These are phyloP conservation scores for Crithidia mellificae DNA, from an alignment of 208 protist species.

Conservation along the genomic window DNA sequence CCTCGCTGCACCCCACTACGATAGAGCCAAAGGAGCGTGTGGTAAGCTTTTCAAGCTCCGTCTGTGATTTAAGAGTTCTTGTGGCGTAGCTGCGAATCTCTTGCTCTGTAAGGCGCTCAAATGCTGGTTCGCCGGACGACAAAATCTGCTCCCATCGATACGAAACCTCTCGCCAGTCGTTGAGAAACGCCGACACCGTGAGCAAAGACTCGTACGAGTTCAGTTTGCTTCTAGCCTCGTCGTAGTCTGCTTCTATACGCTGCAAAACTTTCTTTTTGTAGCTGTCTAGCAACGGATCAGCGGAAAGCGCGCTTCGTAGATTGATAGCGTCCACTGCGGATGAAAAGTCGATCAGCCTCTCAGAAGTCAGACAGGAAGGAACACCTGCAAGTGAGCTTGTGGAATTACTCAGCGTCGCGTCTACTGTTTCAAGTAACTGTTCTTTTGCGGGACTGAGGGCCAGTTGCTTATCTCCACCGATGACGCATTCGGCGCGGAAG, in stretches of 20 bases:
- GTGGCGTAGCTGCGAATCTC: slow-evolving; percentile 49
- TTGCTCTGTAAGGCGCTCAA: slow-evolving; percentile 37
- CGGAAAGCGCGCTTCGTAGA: slow-evolving; percentile 11
- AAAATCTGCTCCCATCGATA: slow-evolving; percentile 25
- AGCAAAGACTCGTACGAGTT: slow-evolving; percentile 38
- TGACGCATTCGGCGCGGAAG: slow-evolving; percentile 75
- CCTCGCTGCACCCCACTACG: slow-evolving; percentile 40
- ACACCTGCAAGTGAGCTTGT: slow-evolving; percentile 25
- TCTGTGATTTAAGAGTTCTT: slow-evolving; percentile 42
- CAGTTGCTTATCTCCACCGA: slow-evolving; percentile 37
- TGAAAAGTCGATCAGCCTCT: slow-evolving; percentile 15
- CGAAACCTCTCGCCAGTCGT: slow-evolving; percentile 39
- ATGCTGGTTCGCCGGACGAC: background rate
- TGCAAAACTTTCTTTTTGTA: slow-evolving; percentile 31
- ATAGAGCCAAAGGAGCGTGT: slow-evolving; percentile 46
- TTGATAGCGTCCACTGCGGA: slow-evolving; percentile 11
- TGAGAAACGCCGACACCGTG: slow-evolving; percentile 37
- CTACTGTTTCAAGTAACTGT: slow-evolving; percentile 37
- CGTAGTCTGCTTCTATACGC: slow-evolving; percentile 38
- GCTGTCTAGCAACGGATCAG: slow-evolving; percentile 28
- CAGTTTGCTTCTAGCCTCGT: slow-evolving; percentile 36
- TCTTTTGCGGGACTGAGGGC: slow-evolving; percentile 55
- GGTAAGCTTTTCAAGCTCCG: slow-evolving; percentile 46
- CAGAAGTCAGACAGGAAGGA: slow-evolving; percentile 34
- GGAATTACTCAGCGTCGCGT: slow-evolving; percentile 43